Percentiles rank a stretch among this genome's conserved stretches.
These are phyloP conservation scores for Orychophragmus violaceus DNA, from an alignment of 345 rosid species.

Conservation along the genomic window DNA sequence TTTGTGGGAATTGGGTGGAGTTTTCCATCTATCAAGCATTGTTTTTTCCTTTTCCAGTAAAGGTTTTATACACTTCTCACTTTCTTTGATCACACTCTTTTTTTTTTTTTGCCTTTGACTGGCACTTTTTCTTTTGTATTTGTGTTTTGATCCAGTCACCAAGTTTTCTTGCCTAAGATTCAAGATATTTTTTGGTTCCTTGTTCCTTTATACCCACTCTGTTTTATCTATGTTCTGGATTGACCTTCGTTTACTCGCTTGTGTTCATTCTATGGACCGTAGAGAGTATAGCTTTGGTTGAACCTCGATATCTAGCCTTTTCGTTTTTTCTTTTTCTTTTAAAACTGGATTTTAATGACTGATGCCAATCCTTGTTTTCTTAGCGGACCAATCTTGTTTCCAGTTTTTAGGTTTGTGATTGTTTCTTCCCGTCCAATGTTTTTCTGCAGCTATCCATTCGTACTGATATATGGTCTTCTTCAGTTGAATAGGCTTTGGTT, in stretches of 20 bases:
- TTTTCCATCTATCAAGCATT: not conserved
- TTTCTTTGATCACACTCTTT: not conserved
- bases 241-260: not conserved
- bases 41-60: not conserved
- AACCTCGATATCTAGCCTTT: not conserved
- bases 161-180: not conserved
- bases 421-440: too few species aligned
- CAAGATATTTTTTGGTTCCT: not conserved
- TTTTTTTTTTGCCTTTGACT: not conserved
- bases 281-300: not conserved
- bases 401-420: conserved; percentile 9
- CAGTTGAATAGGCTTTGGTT: not conserved
- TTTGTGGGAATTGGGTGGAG: not conserved
- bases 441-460: conserved; percentile 4
- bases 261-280: not conserved
- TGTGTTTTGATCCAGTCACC: too few species aligned
- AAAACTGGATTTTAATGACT: too few species aligned
- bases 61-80: not conserved
- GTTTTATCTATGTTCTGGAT: not conserved
- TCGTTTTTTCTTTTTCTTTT: too few species aligned
- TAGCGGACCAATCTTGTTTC: not conserved
- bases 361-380: not conserved
- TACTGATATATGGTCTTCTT: not conserved
- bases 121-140: not conserved
- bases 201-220: not conserved